phyloP scores from a whole-genome alignment of 169 alveolate species.

The Cyclospora cayetanensis region DNA sequence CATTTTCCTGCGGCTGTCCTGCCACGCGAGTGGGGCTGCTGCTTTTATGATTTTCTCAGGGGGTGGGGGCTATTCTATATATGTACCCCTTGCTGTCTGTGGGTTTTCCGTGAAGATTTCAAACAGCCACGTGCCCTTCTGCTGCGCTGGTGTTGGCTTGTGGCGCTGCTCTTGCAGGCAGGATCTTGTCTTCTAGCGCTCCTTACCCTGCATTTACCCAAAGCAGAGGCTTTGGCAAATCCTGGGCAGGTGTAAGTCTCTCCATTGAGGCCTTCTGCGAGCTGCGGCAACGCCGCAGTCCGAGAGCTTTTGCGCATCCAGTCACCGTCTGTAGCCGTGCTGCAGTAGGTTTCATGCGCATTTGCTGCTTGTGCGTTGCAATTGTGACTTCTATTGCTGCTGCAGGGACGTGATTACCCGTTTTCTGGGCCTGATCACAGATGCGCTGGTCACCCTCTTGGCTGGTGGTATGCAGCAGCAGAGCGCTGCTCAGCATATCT shows the following conservation, averaged over 20 bases:
- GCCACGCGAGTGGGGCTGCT: too few relatives aligned
- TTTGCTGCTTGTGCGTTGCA: background rate
- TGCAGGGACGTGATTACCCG: background rate
- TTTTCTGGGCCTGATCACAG: background rate
- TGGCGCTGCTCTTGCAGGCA: background rate
- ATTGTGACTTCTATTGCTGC: background rate
- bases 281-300: too few relatives aligned
- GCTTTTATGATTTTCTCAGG: too few relatives aligned
- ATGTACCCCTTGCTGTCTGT: too few relatives aligned
- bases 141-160: background rate
- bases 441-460: background rate
- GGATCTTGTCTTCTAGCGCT: conserved; percentile 4
- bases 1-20: background rate
- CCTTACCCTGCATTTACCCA: conserved; percentile 8
- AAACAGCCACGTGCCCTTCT: too few relatives aligned
- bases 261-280: background rate
- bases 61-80: too few relatives aligned
- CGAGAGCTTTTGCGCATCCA: too few relatives aligned
- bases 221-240: background rate
- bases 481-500: background rate
- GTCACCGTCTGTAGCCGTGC: too few relatives aligned
- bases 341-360: background rate
- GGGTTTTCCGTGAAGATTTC: too few relatives aligned
- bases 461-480: background rate
- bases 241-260: background rate